Base-by-base conservation (phyloP, 2,329 filamentous ascomycete species). In the Bipolaris oryzae region DNA sequence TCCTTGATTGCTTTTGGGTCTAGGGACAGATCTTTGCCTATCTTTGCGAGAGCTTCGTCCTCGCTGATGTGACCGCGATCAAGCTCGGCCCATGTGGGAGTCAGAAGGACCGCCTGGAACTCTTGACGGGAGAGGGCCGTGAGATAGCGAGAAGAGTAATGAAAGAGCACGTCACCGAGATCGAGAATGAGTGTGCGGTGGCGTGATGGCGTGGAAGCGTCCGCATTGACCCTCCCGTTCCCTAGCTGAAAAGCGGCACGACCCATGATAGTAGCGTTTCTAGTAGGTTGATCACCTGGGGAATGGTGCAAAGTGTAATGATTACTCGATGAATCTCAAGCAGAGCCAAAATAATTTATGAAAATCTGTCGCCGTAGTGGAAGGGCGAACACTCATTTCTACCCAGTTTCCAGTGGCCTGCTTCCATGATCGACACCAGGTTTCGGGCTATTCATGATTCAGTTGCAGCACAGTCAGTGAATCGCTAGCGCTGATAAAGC, bases 81-180 rank as follows among this genome's bases (percentile, higher is more conserved):
- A 38, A 70, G 68, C 15, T 63, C 59, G 35, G 61, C 33, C 73
- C 72, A 76, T 20, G 64, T 64, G 10, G 63, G 46, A 5, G 68
- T 68, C 15, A 63, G 57, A n/a, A 72, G 53, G 13, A 75, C 68
- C 1, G 60, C 50, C 33, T 61, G 62, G 18, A 76, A 48, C 5
- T 51, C 50, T 23, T 55, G 49, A 5, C 55, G 58, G 15, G 57
- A 49, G 10, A 77, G 63, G 1, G 62, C 57, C 1, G 69, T 69
- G 10, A 61, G 65, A 13, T 63, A 67, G 3, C 56, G 48, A 7
- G 72, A 55, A 5, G 67, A 70, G 68, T 71, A 76, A 16, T 69
- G 65, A 56, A 76, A 75, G 21, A 76, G 66, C 21, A 75, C 72
- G 55, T 76, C 73, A 16, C 74, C 72, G 16, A 77, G 64, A 58